phyloP scores from a whole-genome alignment of 495 filamentous ascomycete species.

The Cercophora newfieldiana region DNA sequence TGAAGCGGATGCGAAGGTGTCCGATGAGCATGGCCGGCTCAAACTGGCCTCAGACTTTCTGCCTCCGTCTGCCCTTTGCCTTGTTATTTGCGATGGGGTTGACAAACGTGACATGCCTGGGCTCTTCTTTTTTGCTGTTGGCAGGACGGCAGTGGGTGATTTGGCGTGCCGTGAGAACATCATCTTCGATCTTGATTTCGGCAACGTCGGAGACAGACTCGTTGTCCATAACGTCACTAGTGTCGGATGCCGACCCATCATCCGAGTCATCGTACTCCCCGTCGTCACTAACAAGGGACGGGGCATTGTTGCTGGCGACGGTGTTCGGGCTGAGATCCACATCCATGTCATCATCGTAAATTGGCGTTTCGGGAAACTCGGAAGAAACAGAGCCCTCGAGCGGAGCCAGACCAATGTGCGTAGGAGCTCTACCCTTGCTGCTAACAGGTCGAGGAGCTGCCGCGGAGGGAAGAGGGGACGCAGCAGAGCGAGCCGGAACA shows the following conservation, averaged over 20 bases:
- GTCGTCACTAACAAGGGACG: conserved; percentile 86
- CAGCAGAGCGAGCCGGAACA: conserved; percentile 59
- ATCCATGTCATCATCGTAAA: conserved; percentile 54
- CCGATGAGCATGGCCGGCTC: background rate
- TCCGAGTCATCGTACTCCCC: conserved; percentile 68
- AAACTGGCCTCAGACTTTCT: conserved; percentile 1
- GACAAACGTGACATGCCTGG: conserved; percentile 50
- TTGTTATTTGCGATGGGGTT: conserved; percentile 9
- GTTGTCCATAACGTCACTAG: conserved; percentile 42
- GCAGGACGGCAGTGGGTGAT: conserved; percentile 32
- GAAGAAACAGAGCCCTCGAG: conserved; percentile 16
- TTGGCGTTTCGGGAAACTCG: conserved; percentile 41
- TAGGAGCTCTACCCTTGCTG: conserved; percentile 51
- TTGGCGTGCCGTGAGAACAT: conserved; percentile 38
- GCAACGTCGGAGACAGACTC: conserved; percentile 51
- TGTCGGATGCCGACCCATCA: conserved; percentile 47
- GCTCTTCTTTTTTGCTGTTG: conserved; percentile 41
- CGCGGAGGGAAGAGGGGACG: conserved; percentile 47
- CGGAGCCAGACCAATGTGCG: conserved; percentile 14
- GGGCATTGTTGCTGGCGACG: conserved; percentile 73
- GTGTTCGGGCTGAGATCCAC: conserved; percentile 77
- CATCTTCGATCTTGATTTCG: conserved; percentile 48
- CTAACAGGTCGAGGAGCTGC: conserved; percentile 52
- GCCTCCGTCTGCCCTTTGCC: conserved; percentile 6
- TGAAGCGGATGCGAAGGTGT: background rate